Conservation (phyloP, 345 rosid genomes). For the Populus deltoides region DNA sequence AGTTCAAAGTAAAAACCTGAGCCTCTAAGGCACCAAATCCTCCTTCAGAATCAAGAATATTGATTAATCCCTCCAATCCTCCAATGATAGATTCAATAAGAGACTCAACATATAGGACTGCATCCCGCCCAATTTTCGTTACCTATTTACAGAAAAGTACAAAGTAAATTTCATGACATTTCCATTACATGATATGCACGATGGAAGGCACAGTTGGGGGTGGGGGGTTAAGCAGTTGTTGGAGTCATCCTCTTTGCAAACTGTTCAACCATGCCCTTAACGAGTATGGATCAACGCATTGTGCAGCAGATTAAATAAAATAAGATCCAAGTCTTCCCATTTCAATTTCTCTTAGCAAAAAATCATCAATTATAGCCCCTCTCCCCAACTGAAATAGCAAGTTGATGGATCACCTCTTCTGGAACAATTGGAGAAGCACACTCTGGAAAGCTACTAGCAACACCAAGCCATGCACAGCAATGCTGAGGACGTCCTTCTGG, state of each 20-base stretch:
- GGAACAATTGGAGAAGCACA: conserved; percentile 93
- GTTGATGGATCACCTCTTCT: conserved; percentile 64
- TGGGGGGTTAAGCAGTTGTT: background rate
- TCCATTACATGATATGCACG: background rate
- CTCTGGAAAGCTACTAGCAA: conserved; percentile 96
- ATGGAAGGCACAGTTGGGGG: background rate
- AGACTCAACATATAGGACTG: conserved; percentile 93
- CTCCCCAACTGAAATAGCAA: background rate
- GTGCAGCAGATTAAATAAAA: background rate
- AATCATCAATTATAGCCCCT: background rate
- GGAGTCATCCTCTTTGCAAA: background rate
- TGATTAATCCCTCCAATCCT: conserved; percentile 94
- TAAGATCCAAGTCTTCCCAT: background rate
- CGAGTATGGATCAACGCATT: no score
- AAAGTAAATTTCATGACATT: conserved; percentile 1
- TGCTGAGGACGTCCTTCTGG: conserved; percentile 99
- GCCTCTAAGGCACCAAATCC: conserved; percentile 96
- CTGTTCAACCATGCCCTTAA: background rate
- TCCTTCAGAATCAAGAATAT: conserved; percentile 99
- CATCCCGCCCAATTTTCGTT: conserved; percentile 91
- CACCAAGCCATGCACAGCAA: conserved; percentile 99
- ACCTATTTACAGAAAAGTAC: conserved; percentile 46
- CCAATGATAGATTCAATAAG: conserved; percentile 99
- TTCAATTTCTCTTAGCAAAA: background rate
- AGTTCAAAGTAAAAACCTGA: conserved; percentile 54